These are phyloP conservation scores for Polygonum maritimum DNA, from an alignment of 148 eudicot species.

Conservation along the genomic window DNA sequence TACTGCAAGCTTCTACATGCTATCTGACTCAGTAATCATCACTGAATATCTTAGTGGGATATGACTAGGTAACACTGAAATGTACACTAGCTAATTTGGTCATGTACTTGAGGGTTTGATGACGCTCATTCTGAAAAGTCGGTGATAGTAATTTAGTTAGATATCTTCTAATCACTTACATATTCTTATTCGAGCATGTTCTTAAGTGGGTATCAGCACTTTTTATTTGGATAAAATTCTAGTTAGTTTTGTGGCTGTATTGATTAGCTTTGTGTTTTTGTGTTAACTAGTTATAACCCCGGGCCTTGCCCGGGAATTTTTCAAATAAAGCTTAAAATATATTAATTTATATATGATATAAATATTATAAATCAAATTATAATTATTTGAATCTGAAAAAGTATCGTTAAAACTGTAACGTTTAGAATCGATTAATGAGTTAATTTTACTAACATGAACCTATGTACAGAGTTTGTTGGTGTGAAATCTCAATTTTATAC, in stretches of 20 bases:
- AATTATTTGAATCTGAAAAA: too few species aligned
- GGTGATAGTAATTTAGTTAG: background rate
- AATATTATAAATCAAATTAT: too few species aligned
- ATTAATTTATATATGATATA: too few species aligned
- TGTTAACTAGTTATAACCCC: too few species aligned
- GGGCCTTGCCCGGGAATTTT: too few species aligned
- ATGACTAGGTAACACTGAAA: background rate
- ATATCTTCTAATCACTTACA: background rate
- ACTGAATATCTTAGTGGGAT: background rate
- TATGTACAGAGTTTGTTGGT: too few species aligned
- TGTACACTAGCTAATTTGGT: background rate
- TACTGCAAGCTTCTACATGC: background rate
- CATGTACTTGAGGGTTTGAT: background rate
- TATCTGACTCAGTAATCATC: background rate
- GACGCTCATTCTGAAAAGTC: background rate
- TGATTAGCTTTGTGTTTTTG: background rate
- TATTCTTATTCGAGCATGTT: background rate
- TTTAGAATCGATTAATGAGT: too few species aligned
- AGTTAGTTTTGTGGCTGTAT: background rate
- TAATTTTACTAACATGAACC: too few species aligned
- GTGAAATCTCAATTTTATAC: too few species aligned
- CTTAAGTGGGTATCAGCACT: background rate
- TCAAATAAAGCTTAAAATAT: too few species aligned
- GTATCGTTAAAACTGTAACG: too few species aligned
- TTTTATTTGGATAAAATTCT: background rate